phyloP scores from a whole-genome alignment of 2,329 filamentous ascomycete species.

The Pseudofabraea citricarpa region DNA sequence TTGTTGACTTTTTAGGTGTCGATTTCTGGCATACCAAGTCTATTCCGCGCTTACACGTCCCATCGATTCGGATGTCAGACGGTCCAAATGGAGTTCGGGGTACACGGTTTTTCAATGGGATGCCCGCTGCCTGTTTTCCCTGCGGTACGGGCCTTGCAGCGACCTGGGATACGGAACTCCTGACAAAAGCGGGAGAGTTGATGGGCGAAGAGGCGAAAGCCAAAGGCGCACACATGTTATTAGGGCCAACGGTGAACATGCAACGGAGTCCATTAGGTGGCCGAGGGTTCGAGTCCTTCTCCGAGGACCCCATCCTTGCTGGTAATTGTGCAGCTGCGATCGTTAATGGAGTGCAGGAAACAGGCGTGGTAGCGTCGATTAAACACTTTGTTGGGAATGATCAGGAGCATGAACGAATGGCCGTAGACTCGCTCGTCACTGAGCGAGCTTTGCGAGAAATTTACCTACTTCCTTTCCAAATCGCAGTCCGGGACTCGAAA shows the following conservation, averaged over 20 bases:
- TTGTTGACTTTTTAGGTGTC: slow-evolving; percentile 14
- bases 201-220: slow-evolving; percentile 63
- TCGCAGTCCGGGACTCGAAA: not conserved
- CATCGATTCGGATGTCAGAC: slow-evolving; percentile 28
- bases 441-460: slow-evolving; percentile 26
- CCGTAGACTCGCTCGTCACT: slow-evolving; percentile 26
- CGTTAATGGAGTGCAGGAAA: slow-evolving; percentile 36
- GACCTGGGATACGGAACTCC: slow-evolving; percentile 61
- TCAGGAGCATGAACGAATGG: slow-evolving; percentile 28
- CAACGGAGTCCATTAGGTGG: slow-evolving; percentile 39
- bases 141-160: slow-evolving; percentile 47
- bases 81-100: slow-evolving; percentile 31
- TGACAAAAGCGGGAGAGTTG: slow-evolving; percentile 56
- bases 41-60: slow-evolving; percentile 25
- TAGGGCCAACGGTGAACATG: slow-evolving; percentile 55
- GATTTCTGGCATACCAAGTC: slow-evolving; percentile 30
- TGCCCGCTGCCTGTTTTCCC: slow-evolving; percentile 40
- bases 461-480: not conserved
- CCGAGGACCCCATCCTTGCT: slow-evolving; percentile 38
- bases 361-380: slow-evolving; percentile 33
- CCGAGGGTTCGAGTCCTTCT: slow-evolving; percentile 40
- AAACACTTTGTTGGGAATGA: slow-evolving; percentile 40
- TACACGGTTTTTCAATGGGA: slow-evolving; percentile 28
- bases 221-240: slow-evolving; percentile 68
- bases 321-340: slow-evolving; percentile 35